A percentile compares a stretch with the other conserved stretches of the same genome.
These are phyloP conservation scores for Parafenestella ontariensis DNA, from an alignment of 2,329 filamentous ascomycete species.

Conservation along the genomic window DNA sequence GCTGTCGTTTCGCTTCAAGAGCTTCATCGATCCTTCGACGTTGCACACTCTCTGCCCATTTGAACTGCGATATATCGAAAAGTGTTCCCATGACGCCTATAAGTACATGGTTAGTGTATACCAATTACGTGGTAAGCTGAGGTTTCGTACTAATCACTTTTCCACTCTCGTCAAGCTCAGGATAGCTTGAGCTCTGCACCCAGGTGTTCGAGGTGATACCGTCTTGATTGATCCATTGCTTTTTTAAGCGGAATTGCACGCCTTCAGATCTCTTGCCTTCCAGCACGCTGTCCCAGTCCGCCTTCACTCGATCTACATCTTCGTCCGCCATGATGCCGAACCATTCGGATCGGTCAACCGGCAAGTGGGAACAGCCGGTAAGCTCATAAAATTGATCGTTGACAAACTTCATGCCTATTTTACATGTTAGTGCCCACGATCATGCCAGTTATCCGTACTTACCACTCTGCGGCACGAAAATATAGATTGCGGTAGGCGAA, in stretches of 20 bases:
- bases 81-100: slow-evolving; percentile 43
- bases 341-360: slow-evolving; percentile 26
- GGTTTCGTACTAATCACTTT: slow-evolving; percentile 28
- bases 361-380: slow-evolving; percentile 21
- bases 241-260: slow-evolving; percentile 35
- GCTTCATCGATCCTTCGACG: slow-evolving; percentile 44
- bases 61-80: slow-evolving; percentile 48
- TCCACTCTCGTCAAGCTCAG: slow-evolving; percentile 31
- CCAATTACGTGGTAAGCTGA: neutral
- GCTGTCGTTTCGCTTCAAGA: slow-evolving; percentile 46
- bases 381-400: slow-evolving; percentile 41
- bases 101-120: neutral
- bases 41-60: slow-evolving; percentile 48
- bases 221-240: slow-evolving; percentile 37
- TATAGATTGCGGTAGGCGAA: slow-evolving; percentile 36
- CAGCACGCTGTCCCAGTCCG: slow-evolving; percentile 24
- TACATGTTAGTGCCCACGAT: neutral
- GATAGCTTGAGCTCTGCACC: slow-evolving; percentile 35
- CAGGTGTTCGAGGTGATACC: slow-evolving; percentile 30
- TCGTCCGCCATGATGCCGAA: slow-evolving; percentile 27
- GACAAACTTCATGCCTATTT: slow-evolving; percentile 34
- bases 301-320: slow-evolving; percentile 23
- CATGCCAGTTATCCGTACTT: neutral
- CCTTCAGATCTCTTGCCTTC: slow-evolving; percentile 21
- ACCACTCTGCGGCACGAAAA: slow-evolving; percentile 31